Conservation (phyloP, 2,329 filamentous ascomycete species). For the Phialemoniopsis sp. region DNA sequence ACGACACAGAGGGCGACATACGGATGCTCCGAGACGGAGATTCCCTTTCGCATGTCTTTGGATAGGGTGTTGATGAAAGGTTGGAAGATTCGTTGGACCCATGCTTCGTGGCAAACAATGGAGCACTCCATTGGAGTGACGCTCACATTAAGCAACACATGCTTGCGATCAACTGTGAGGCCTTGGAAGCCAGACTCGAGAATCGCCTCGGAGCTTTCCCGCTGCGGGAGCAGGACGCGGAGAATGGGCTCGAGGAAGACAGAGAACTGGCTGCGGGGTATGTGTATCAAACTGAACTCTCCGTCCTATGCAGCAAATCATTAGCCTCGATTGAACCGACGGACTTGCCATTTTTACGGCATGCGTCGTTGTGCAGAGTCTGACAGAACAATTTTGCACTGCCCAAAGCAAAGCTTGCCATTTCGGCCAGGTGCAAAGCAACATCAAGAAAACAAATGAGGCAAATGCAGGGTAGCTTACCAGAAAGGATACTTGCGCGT, state of each 20-base stretch:
- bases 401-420: no score
- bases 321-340: no score
- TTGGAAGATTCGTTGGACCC: conserved; percentile 71
- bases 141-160: conserved; percentile 89
- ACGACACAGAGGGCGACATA: conserved; percentile 89
- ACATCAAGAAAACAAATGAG: no score
- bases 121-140: conserved; percentile 91
- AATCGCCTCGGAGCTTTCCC: conserved; percentile 32
- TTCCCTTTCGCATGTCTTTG: conserved; percentile 41
- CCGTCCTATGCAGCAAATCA: conserved; percentile 66
- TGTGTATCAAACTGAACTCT: conserved; percentile 83
- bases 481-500: conserved; percentile 53
- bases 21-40: conserved; percentile 76
- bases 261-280: conserved; percentile 74
- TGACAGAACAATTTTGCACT: no score
- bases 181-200: conserved; percentile 35
- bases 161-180: conserved; percentile 48
- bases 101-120: conserved; percentile 76
- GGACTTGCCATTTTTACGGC: no score
- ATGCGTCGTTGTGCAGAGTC: no score
- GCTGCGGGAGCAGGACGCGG: conserved; percentile 72
- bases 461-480: conserved; percentile 29
- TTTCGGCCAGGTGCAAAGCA: no score
- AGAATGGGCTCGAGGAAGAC: conserved; percentile 82
- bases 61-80: conserved; percentile 63